Evolutionary conservation across 129 eudicot species (phyloP).

Genomic region (Arctium lappa): DNA sequence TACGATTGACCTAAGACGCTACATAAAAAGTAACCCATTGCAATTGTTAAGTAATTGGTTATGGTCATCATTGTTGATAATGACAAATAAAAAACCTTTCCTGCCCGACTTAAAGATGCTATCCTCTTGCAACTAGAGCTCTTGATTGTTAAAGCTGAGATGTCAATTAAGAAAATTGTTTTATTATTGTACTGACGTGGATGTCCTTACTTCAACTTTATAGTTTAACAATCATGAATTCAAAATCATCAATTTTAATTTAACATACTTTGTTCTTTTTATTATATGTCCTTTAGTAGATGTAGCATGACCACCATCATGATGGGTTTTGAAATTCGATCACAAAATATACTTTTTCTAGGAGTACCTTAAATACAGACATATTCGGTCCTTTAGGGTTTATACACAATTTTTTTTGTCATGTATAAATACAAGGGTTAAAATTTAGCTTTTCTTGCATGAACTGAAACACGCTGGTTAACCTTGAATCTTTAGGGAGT

Average conservation of each 20-base stretch:
- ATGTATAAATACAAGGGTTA: background rate
- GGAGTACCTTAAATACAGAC: background rate
- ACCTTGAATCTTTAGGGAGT: background rate
- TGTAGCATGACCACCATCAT: background rate
- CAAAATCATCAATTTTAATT: background rate
- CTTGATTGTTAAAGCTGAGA: background rate
- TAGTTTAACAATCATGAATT: conserved; percentile 23
- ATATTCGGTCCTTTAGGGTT: background rate
- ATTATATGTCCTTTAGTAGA: background rate
- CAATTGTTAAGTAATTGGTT: background rate
- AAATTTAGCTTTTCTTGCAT: background rate
- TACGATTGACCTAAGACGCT: no score
- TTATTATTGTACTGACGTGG: background rate
- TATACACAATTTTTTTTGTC: background rate
- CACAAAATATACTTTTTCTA: background rate
- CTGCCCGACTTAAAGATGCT: no score
- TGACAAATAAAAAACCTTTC: background rate
- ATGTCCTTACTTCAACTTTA: background rate
- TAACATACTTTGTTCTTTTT: background rate
- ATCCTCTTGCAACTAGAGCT: no score
- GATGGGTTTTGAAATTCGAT: background rate
- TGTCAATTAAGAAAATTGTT: background rate
- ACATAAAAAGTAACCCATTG: background rate
- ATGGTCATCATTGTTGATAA: background rate
- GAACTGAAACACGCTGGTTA: background rate